Evolutionary conservation across 148 eudicot species (phyloP), one percentile per base, ranked within the genome.

Genomic region (Camellia japonica): DNA sequence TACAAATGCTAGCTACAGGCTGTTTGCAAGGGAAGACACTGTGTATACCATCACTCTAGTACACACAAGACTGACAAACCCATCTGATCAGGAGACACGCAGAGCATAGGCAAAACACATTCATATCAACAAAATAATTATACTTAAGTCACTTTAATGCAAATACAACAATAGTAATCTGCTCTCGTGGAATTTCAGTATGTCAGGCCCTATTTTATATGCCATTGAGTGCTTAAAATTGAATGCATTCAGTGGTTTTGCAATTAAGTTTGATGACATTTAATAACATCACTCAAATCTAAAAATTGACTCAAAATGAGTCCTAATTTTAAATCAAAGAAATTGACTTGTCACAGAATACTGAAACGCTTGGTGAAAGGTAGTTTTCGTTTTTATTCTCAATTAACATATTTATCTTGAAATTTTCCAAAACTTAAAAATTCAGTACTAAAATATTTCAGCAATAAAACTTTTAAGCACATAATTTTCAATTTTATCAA

Each of bases 121-220:
- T 65, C 67, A 60, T n/a, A 41, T 69, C 9, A 75, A 42, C 46
- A 69, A 61, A 41, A 59, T 41, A 60, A 52, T 55, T 60, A 76
- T 63, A 47, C 15, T 52, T 51, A 52, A 30, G 47, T 14, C 58
- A 77, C 20, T 65, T 64, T 30, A 47, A 66, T 67, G 51, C 51
- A 67, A 52, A 19, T 54, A 4, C 43, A 67, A 30, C 15, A 77
- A 66, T 38, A 77, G 14, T 62, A 47, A 77, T 23, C 9, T 66
- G n/a, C 80, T 67, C 4, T 10, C 68, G 15, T 47, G 55, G 43
- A 77, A 65, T 18, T 23, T 65, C 10, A 23, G 38, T 16, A 52
- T 67, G 64, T 20, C 54, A 6, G 13, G 54, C 6, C 54, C 30
- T 44, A 54, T 47, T 70, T 23, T 55, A 19, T 68, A 3, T 18